phyloP scores from a whole-genome alignment of 148 eudicot genomes.

The Pharnaceum exiguum region DNA sequence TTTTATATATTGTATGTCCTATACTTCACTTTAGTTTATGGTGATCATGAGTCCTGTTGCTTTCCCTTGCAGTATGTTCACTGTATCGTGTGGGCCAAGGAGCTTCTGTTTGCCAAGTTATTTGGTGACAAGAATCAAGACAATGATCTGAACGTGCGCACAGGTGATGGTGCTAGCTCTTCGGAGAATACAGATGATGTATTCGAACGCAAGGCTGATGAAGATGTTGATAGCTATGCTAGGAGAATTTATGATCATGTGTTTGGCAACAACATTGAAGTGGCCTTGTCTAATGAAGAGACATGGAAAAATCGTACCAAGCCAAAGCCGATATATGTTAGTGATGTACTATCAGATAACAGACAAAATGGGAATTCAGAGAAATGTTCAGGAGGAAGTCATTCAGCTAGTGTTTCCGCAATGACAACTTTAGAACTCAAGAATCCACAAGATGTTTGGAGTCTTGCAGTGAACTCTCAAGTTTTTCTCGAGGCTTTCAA shows the following conservation, averaged over 20 bases:
- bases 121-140: slow-evolving; percentile 93
- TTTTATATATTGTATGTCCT: slow-evolving; percentile 3
- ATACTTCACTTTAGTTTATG: neutral
- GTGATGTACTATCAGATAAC: slow-evolving; percentile 44
- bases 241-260: slow-evolving; percentile 90
- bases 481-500: slow-evolving; percentile 76
- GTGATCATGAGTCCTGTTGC: neutral
- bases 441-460: slow-evolving; percentile 95
- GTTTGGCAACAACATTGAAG: slow-evolving; percentile 87
- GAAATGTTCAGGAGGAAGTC: slow-evolving; percentile 27
- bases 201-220: slow-evolving; percentile 64
- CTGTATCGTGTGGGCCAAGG: slow-evolving; percentile 99
- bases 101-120: slow-evolving; percentile 85
- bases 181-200: slow-evolving; percentile 67
- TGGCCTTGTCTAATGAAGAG: slow-evolving; percentile 86
- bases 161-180: slow-evolving; percentile 74
- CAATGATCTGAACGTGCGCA: slow-evolving; percentile 89
- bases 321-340: slow-evolving; percentile 74
- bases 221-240: slow-evolving; percentile 67
- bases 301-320: slow-evolving; percentile 86
- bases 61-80: slow-evolving; percentile 82
- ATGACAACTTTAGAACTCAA: slow-evolving; percentile 85
- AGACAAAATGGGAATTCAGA: slow-evolving; percentile 58
- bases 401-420: slow-evolving; percentile 62
- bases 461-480: slow-evolving; percentile 65